Evolutionary conservation across 768 basidiomycete genomes (phyloP), one percentile per base, ranked within the genome.

Genomic region (Kwoniella bestiolae): DNA sequence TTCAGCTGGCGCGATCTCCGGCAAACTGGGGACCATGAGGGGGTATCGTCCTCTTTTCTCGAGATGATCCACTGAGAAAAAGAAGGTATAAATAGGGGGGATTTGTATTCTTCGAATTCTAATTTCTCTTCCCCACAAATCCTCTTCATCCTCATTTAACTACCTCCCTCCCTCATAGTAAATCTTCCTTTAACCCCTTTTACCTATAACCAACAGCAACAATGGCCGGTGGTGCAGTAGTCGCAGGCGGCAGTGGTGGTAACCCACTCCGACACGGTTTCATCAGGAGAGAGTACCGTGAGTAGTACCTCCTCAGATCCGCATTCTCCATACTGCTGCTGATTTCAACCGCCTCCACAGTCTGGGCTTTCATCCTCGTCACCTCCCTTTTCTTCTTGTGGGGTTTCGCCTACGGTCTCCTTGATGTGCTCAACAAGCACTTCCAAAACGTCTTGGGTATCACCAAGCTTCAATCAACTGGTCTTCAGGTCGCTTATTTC

Each of bases 371-470:
- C 76, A 82, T 83, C 41, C 85, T 90, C 60, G 87, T 91, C 65
- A 90, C 89, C 21, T 86, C 88, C 11, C 83, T 90, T 32, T 90
- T 90, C 84, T 90, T 90, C 80, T 88, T 89, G 29, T 89, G 87
- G 87, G 71, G 79, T 67, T 78, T 81, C 75, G 68, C 77, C 25
- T 79, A 76, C 65, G 77, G 66, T 49, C 68, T 81, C 49, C 53
- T 83, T 32, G 68, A 75, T 65, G 69, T 69, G 57, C 62, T 78
- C 53, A 80, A 75, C 79, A 86, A 88, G 51, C 89, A 91, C 81
- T 91, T 91, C 81, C 89, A 90, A 82, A 78, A 79, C 2, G 85
- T 89, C 41, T 89, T 91, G 74, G 83, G 83, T 11, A 89, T 91
- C 76, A 81, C 83, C 41, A 89, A 88, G 77, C 83, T 88, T 28